phyloP scores from a whole-genome alignment of 768 basidiomycete species.

The Tylopilus plumbeoviolaceoides region DNA sequence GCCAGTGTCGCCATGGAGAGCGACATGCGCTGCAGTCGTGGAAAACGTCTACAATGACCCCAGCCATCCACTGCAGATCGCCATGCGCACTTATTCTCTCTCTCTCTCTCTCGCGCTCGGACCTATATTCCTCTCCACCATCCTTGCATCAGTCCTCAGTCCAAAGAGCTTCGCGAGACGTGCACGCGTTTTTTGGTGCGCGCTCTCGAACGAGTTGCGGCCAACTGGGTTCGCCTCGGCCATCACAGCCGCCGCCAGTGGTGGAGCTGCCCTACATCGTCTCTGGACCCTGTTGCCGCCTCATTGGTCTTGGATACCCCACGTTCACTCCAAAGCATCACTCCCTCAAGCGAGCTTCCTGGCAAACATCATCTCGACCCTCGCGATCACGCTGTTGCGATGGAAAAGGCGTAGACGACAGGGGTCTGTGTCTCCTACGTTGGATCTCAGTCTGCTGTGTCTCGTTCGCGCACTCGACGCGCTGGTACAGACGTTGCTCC shows the following conservation, averaged over 20 bases:
- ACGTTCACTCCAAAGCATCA: constrained; percentile 28
- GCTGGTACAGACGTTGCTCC: constrained; percentile 48
- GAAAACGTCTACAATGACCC: constrained; percentile 30
- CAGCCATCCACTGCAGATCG: constrained; percentile 52
- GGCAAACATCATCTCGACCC: constrained; percentile 48
- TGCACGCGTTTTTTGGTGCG: constrained; percentile 18
- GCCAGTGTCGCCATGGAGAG: neutral
- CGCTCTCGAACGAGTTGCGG: constrained; percentile 55
- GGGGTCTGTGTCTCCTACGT: constrained; percentile 44
- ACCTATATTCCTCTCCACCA: constrained; percentile 56
- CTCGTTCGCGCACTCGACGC: constrained; percentile 69
- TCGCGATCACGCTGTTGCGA: constrained; percentile 59
- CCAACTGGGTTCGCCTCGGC: constrained; percentile 67
- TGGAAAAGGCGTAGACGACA: constrained; percentile 33
- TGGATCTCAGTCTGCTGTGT: constrained; percentile 66
- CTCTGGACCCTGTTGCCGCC: constrained; percentile 35
- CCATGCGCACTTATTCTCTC: constrained; percentile 65
- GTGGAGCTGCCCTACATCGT: constrained; percentile 52
- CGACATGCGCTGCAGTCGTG: neutral
- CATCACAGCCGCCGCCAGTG: constrained; percentile 58
- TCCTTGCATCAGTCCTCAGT: constrained; percentile 33
- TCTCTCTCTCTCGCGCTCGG: constrained; percentile 63
- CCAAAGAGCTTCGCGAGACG: constrained; percentile 22
- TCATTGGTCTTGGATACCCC: neutral
- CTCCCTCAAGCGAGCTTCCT: constrained; percentile 52